Evolutionary conservation across 2,329 filamentous ascomycete species (phyloP), one percentile per base, ranked within the genome.

Genomic region (Pestalotiopsis sp.): DNA sequence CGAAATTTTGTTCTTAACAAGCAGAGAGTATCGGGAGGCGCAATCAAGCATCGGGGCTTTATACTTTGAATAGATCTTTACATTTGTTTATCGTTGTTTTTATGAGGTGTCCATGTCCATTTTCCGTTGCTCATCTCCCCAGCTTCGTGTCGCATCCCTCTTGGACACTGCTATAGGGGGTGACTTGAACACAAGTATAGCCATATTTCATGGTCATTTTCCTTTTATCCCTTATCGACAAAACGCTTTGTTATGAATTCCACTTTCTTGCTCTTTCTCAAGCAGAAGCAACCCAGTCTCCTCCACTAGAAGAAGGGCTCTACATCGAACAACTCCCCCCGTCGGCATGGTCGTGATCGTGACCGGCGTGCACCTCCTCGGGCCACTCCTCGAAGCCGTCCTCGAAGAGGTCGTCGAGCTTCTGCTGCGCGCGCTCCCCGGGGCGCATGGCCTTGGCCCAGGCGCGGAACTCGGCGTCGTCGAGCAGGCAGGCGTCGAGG

Each of bases 401-500:
- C 13, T 75, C 71, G 17, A 78, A 78, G 4, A 77, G 56, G 23
- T 70, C 68, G 23, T 75, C 73, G 3, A 79, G 67, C 25, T 45
- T 70, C 60, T 71, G 72, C 52, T 74, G 72, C 1, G 69, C 66
- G 9, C 71, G 66, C 27, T 73, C 69, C 6, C 31, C 31, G 11
- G 70, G 69, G 13, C 25, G 62, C 77, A 79, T 79, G 3, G 72
- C 71, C 25, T 39, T 65, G 64, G 77, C 74, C 80, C 80, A 81
- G 6, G 67, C 74, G n/a, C 73, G 76, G 75, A 86, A 87, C 77
- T 93, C 91, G 0, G 76, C 76, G 25, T 91, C 86, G n/a, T 84
- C 84, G 2, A 93, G 76, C 27, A 93, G 76, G 73, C 91, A 93
- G 1, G 76, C 78, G 73, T 93, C 88, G 3, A 93, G 76, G 38